Evolutionary conservation across 345 rosid species (phyloP), one percentile per base, ranked within the genome.

Genomic region (Bruguiera parviflora): DNA sequence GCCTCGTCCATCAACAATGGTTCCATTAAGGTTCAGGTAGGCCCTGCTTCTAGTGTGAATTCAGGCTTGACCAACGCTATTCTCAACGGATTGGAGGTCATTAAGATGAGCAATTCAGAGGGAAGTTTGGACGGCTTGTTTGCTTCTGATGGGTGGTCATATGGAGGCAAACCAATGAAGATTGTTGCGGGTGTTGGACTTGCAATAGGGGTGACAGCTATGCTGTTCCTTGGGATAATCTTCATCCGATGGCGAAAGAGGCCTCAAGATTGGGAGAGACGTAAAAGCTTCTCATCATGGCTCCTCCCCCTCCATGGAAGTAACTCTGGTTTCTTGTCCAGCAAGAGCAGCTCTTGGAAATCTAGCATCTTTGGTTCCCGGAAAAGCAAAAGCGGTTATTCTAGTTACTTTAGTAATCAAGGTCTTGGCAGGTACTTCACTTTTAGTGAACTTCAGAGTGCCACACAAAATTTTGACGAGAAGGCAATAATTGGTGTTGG

Each of bases 401-500:
- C 98, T 5, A 78, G 81, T 74, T 74, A 65, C 65, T 87, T 86
- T 70, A 78, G 88, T 1, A 89, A 83, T 65, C 83, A 82, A 0
- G 90, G 96, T 24, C 81, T 88, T 31, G 93, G 96, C 25, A 66
- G 84, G 37, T 83, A 66, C 69, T 90, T 92, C 81, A 73, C 83
- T 1, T 84, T 90, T 56, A 72, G 70, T 3, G 92, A 92, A 77
- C 51, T 92, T 25, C 93, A 86, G 35, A 79, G 21, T 1, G 98
- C 96, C 0, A 90, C 96, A 0, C 83, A 84, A 22, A 87, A 87
- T 63, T 92, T 90, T 24, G 86, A 84, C 1, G 96, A 88, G 63
- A 88, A 89, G 65, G 84, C 86, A 0, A 84, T 87, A 24, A 82
- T 88, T 27, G 98, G 98, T 1, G 88, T 87, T 0, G 96, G 98